Conservation (phyloP, 2,329 filamentous ascomycete species). For the Penicillium sp. region DNA sequence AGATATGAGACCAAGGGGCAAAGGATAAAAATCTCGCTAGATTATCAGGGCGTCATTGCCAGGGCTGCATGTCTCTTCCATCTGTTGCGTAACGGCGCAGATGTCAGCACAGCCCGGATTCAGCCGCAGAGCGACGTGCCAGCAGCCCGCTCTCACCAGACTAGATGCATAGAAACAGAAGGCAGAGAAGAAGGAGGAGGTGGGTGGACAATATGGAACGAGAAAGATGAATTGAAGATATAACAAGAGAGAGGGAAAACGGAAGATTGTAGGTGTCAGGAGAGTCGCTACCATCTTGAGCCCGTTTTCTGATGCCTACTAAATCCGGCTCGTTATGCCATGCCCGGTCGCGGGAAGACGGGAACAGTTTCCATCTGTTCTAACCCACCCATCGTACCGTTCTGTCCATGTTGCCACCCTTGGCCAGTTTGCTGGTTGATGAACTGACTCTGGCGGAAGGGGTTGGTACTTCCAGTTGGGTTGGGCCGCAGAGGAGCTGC, state of each 20-base stretch:
- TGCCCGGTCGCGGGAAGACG: slow-evolving; percentile 80
- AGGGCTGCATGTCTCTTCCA: neutral
- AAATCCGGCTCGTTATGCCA: slow-evolving; percentile 35
- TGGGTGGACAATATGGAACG: neutral
- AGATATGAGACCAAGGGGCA: neutral
- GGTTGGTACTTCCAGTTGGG: slow-evolving; percentile 87
- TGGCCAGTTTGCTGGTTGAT: slow-evolving; percentile 85
- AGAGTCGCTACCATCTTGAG: neutral
- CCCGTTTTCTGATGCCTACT: neutral
- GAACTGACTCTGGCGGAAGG: slow-evolving; percentile 88
- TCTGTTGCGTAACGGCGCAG: slow-evolving; percentile 1
- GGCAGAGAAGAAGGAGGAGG: slow-evolving; percentile 7
- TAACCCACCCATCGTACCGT: slow-evolving; percentile 74
- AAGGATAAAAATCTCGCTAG: neutral
- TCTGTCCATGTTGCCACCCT: slow-evolving; percentile 78
- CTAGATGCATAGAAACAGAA: neutral
- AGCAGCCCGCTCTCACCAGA: neutral
- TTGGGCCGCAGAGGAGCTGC: slow-evolving; percentile 67
- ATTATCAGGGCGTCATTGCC: neutral
- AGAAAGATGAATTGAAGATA: slow-evolving; percentile 17
- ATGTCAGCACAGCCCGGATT: neutral
- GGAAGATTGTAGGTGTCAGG: slow-evolving; percentile 10
- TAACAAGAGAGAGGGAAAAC: slow-evolving; percentile 23
- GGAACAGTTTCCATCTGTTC: slow-evolving; percentile 78
- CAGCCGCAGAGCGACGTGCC: slow-evolving; percentile 1